phyloP scores from a whole-genome alignment of 2,329 filamentous ascomycete genomes.

The Microdochium bolleyi region DNA sequence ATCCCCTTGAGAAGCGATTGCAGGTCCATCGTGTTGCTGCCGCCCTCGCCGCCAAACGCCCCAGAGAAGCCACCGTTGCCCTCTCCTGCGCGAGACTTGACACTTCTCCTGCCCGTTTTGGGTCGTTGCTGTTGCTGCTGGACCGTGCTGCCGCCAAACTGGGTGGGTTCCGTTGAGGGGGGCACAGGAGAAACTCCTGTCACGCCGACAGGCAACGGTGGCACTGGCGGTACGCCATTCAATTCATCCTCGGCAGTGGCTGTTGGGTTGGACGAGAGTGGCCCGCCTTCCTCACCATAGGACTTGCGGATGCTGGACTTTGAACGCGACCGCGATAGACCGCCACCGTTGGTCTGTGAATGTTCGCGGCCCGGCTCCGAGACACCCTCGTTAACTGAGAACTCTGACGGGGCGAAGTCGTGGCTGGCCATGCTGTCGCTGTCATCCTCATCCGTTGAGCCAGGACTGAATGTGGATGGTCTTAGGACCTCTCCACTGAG shows the following conservation, averaged over 20 bases:
- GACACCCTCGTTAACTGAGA: slow-evolving; percentile 46
- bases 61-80: slow-evolving; percentile 16
- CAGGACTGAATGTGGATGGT: slow-evolving; percentile 28
- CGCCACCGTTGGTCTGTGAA: slow-evolving; percentile 7
- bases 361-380: slow-evolving; percentile 8
- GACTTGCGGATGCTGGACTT: slow-evolving; percentile 20
- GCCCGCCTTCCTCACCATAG: slow-evolving; percentile 14
- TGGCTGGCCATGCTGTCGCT: slow-evolving; percentile 66
- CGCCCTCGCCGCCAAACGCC: slow-evolving; percentile 11
- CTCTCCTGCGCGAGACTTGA: slow-evolving; percentile 14
- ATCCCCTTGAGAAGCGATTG: slow-evolving; percentile 24
- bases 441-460: slow-evolving; percentile 37
- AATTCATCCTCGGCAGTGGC: slow-evolving; percentile 21
- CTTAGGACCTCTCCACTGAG: slow-evolving; percentile 41
- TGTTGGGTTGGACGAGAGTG: slow-evolving; percentile 18
- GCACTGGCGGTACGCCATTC: slow-evolving; percentile 45
- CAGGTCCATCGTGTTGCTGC: slow-evolving; percentile 16
- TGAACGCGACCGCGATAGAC: slow-evolving; percentile 11
- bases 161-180: slow-evolving; percentile 12
- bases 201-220: slow-evolving; percentile 36
- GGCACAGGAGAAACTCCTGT: slow-evolving; percentile 12
- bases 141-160: slow-evolving; percentile 16
- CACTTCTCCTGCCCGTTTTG: slow-evolving; percentile 17
- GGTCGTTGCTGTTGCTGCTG: slow-evolving; percentile 28
- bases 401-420: slow-evolving; percentile 58